Percentiles rank a stretch among this genome's conserved stretches.
Conservation (phyloP, 2,329 filamentous ascomycete species). For the Orbilia quercus region DNA sequence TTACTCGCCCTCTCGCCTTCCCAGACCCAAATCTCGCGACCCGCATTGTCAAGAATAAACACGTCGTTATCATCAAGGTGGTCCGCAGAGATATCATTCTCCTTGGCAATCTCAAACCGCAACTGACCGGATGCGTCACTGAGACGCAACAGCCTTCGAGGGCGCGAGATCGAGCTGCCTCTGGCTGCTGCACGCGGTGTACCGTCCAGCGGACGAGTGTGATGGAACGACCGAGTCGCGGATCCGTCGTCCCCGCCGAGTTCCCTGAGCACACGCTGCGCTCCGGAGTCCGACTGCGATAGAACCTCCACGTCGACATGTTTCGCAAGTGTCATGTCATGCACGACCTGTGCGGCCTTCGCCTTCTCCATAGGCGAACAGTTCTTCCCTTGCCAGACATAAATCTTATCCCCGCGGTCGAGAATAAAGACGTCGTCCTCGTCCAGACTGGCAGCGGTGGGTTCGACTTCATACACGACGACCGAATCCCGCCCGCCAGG, state of each 20-base stretch:
- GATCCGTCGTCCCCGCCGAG: neutral
- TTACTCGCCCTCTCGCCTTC: neutral
- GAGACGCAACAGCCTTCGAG: slow-evolving; percentile 1
- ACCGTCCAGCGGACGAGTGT: neutral
- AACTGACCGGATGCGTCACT: slow-evolving; percentile 7
- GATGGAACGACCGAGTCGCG: neutral
- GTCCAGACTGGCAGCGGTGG: neutral
- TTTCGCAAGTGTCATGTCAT: slow-evolving; percentile 15
- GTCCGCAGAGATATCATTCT: neutral
- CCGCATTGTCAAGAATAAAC: slow-evolving; percentile 3
- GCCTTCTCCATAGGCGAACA: slow-evolving; percentile 18
- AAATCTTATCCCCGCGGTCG: slow-evolving; percentile 14
- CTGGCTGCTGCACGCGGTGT: neutral
- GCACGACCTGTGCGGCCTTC: slow-evolving; percentile 6
- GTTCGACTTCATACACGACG: slow-evolving; percentile 4
- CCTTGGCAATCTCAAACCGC: neutral
- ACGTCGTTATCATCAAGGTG: slow-evolving; percentile 6
- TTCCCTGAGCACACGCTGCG: neutral
- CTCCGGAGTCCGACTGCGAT: slow-evolving; percentile 3
- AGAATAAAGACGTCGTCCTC: slow-evolving; percentile 14
- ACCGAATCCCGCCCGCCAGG: neutral
- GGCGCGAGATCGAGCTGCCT: neutral
- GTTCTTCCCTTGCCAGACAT: slow-evolving; percentile 13
- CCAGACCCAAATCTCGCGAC: slow-evolving; percentile 9
- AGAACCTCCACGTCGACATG: slow-evolving; percentile 9